Evolutionary conservation across 768 basidiomycete species (phyloP), one percentile per base, ranked within the genome.

Genomic region (Suillus subaureus): DNA sequence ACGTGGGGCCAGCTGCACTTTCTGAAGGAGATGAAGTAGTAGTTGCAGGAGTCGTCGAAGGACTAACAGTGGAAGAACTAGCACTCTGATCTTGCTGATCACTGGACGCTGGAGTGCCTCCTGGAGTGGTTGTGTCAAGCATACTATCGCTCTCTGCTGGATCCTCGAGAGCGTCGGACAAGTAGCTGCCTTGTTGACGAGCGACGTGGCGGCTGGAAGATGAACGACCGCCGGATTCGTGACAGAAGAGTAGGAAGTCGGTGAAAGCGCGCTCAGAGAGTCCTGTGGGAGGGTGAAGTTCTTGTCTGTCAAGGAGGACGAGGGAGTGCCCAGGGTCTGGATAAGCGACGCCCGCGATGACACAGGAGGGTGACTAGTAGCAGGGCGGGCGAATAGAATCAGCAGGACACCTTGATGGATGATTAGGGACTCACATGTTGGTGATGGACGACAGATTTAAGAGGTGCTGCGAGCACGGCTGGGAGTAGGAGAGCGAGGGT

Each of bases 211-310:
- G 28, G 28, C 67, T 49, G 2, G 61, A 23, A 12, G 58, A 61
- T 3, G 70, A 45, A 31, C 66, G 69, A 0, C 61, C 58, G n/a
- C 60, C 61, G 23, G 66, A 31, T 37, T 75, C 55, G 42, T 72
- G 69, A n/a, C 75, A 75, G 69, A 74, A 73, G 31, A 68, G 3
- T 54, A 75, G 75, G 54, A 77, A 72, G 42, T 75, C 73, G 31
- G 61, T 61, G 28, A 75, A 75, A 0, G 68, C 65, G 3, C 63
- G 69, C 55, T 64, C 65, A 33, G 75, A 66, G 12, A 74, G 18
- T 13, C 75, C 75, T 6, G 12, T 49, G 4, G 75, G 74, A 40
- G 70, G 74, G 13, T 31, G 5, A 42, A 72, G 54, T 37, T 58
- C 68, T 55, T 26, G 70, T n/a, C 58, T 69, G 28, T 70, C 18